Base-by-base conservation (phyloP, 208 protist genomes). In the Crithidia brevicula region DNA sequence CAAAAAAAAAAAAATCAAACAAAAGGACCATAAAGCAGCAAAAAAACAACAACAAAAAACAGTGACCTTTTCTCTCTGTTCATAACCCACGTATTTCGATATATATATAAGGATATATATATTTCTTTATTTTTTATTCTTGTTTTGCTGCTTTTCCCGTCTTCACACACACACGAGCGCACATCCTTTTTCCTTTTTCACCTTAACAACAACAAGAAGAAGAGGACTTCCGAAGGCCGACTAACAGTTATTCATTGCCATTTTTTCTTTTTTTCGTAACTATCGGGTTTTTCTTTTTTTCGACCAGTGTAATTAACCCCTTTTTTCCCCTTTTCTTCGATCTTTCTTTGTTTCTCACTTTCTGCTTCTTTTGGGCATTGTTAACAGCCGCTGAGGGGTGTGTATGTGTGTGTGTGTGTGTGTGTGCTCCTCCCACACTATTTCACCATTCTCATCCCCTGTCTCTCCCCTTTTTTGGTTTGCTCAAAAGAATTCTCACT, bases 111-210 rank as follows among this genome's bases (percentile, higher is more conserved):
- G 36, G 42, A 31, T 18, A 13, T 54, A n/a, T 28, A 30, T 28
- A 31, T 18, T 27, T 27, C 46, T 57, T 70, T 30, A 40, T 40
- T 40, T 40, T 13, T 47, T 27, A 28, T 42, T 72, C 23, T 50
- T 63, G 49, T 34, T 63, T 47, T 33, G 46, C 22, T 57, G 11
- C 47, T 59, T 46, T 53, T 40, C 42, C 36, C 51, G 23, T 38
- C 51, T 40, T 18, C 51, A 15, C 7, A 47, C 42, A 4, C 13
- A 47, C 42, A 13, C 42, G 42, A 20, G 13, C 13, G 42, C 42
- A 13, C 8, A 47, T 47, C 42, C 7, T 20, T 6, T n/a, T 18
- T 22, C 0, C 20, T 47, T 47, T 47, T 47, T 13, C 16, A 7
- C n/a, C n/a, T n/a, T n/a, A n/a, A n/a, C n/a, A n/a, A n/a, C n/a